Conservation (phyloP, 2,329 filamentous ascomycete genomes). For the Neophaeococcomyces aloes region DNA sequence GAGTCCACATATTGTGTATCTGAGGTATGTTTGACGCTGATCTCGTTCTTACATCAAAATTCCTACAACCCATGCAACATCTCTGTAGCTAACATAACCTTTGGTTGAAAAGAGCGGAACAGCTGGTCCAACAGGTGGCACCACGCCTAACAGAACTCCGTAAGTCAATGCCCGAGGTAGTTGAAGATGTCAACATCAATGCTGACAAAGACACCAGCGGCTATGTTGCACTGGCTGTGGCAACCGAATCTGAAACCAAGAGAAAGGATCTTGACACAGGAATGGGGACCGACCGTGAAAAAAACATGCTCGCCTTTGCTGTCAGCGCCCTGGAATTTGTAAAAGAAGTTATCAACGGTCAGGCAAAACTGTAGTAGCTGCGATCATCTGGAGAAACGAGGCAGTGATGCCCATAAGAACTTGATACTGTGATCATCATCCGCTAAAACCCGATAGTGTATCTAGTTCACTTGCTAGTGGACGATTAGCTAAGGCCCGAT, state of each 20-base stretch:
- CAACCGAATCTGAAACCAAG: constrained; percentile 38
- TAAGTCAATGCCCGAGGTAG: constrained; percentile 22
- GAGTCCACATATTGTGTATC: constrained; percentile 40
- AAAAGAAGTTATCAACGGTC: constrained; percentile 40
- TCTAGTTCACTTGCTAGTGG: no score
- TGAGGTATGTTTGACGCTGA: constrained; percentile 11
- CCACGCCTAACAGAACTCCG: constrained; percentile 47
- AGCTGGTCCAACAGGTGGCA: constrained; percentile 52
- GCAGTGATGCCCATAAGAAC: background rate
- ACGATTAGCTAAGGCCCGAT: no score
- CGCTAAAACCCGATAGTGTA: no score
- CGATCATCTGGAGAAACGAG: background rate
- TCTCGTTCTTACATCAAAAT: background rate
- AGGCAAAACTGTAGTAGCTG: background rate
- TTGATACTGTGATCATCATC: no score
- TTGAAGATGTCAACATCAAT: background rate
- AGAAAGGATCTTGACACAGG: constrained; percentile 49
- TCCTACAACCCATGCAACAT: background rate
- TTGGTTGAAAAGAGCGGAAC: constrained; percentile 45
- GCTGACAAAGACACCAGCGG: constrained; percentile 31
- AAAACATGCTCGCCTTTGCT: constrained; percentile 55
- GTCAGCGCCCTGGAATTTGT: constrained; percentile 46
- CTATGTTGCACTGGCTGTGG: constrained; percentile 54
- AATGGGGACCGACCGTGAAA: constrained; percentile 42
- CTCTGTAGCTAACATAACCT: background rate